phyloP scores from a whole-genome alignment of 1,284 basidiomycete species.

The Sporisorium iseilematis-ciliati region DNA sequence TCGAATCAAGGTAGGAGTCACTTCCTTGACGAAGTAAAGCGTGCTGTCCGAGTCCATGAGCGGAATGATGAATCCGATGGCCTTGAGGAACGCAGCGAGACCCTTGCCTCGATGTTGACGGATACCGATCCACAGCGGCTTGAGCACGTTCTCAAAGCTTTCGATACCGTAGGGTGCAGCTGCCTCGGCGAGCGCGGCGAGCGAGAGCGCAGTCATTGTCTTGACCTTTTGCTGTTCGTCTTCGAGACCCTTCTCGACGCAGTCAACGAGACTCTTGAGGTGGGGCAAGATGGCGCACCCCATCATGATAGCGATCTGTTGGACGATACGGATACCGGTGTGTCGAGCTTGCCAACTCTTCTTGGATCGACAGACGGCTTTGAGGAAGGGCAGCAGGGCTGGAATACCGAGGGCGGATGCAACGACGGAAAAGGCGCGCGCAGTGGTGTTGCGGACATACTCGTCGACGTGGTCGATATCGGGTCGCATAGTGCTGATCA shows the following conservation, averaged over 20 bases:
- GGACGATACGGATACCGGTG: constrained; percentile 98
- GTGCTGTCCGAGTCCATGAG: constrained; percentile 93
- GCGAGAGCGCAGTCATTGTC: constrained; percentile 96
- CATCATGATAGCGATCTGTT: constrained; percentile 99
- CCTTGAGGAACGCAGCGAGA: constrained; percentile 96
- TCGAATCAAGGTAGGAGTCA: constrained; percentile 78
- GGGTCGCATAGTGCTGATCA: constrained; percentile 99
- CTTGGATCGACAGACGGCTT: constrained; percentile 97
- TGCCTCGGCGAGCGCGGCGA: constrained; percentile 97
- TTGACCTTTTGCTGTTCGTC: constrained; percentile 99
- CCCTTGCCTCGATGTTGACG: constrained; percentile 98
- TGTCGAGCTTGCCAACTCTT: constrained; percentile 99
- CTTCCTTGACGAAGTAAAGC: constrained; percentile 69
- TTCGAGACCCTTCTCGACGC: constrained; percentile 92
- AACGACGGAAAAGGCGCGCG: constrained; percentile 98
- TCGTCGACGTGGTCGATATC: constrained; percentile 99
- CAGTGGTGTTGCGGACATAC: constrained; percentile 98
- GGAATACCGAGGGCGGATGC: constrained; percentile 98
- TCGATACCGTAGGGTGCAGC: constrained; percentile 99
- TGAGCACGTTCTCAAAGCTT: constrained; percentile 97
- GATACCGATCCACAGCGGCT: constrained; percentile 97
- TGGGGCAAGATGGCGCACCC: constrained; percentile 98
- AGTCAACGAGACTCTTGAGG: constrained; percentile 94
- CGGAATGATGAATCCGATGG: constrained; percentile 99
- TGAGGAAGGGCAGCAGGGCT: constrained; percentile 94